A percentile compares a stretch with the other conserved stretches of the same genome.
Evolutionary conservation across 2,329 filamentous ascomycete genomes (phyloP).

Genomic region (Plenodomus biglobosus): DNA sequence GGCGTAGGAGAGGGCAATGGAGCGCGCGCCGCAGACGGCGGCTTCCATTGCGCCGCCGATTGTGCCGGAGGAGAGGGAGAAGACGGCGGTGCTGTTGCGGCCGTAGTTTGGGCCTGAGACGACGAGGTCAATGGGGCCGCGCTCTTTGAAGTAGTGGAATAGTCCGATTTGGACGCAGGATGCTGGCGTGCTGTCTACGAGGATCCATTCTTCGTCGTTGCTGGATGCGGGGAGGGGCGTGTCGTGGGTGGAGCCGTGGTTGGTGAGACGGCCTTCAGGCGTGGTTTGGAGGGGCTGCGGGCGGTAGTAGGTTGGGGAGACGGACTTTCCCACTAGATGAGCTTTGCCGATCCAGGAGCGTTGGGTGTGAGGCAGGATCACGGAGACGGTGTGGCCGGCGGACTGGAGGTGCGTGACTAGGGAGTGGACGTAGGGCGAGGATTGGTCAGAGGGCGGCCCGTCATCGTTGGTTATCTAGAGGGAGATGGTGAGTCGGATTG

Average conservation of each 20-base stretch:
- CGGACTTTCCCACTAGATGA: slow-evolving; percentile 86
- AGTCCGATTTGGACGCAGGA: slow-evolving; percentile 54
- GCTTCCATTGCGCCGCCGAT: slow-evolving; percentile 55
- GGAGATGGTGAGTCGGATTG: background rate
- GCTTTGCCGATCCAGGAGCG: slow-evolving; percentile 99
- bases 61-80: slow-evolving; percentile 53
- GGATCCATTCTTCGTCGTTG: slow-evolving; percentile 51
- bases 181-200: slow-evolving; percentile 54
- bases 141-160: slow-evolving; percentile 49
- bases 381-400: slow-evolving; percentile 83
- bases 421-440: slow-evolving; percentile 54
- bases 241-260: slow-evolving; percentile 42
- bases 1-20: slow-evolving; percentile 85
- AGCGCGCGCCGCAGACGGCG: slow-evolving; percentile 50
- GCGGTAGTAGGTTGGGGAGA: slow-evolving; percentile 73
- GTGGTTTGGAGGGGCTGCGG: slow-evolving; percentile 57
- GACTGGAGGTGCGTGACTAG: slow-evolving; percentile 51
- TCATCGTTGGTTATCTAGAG: slow-evolving; percentile 55
- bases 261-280: slow-evolving; percentile 36
- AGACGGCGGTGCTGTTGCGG: slow-evolving; percentile 54
- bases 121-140: slow-evolving; percentile 52
- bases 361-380: slow-evolving; percentile 87
- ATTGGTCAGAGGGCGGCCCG: slow-evolving; percentile 53
- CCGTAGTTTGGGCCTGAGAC: slow-evolving; percentile 55
- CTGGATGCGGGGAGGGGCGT: slow-evolving; percentile 36